Conservation (phyloP, 305 asterid species). For the Plantago coronopus region DNA sequence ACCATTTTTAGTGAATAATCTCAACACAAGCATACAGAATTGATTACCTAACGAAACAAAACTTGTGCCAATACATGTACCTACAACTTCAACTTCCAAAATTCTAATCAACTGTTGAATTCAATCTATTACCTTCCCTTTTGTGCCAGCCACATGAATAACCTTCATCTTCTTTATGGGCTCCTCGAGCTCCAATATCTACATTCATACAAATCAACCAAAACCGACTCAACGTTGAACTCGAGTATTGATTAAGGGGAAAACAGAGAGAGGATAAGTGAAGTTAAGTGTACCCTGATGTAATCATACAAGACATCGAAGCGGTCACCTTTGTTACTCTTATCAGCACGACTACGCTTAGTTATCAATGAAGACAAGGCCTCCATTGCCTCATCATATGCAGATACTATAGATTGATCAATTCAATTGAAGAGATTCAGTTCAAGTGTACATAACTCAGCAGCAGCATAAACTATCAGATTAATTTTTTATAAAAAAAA, state of each 20-base stretch:
- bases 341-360: conserved; percentile 28
- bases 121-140: conserved; percentile 68
- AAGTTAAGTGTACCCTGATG: conserved; percentile 46
- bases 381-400: conserved; percentile 7
- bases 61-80: conserved; percentile 6
- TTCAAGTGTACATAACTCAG: conserved; percentile 41
- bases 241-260: neutral
- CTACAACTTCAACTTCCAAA: conserved; percentile 11
- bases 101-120: conserved; percentile 9
- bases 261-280: conserved; percentile 4
- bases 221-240: conserved; percentile 12
- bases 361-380: conserved; percentile 35
- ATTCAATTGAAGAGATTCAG: conserved; percentile 84
- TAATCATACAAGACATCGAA: conserved; percentile 73
- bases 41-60: neutral
- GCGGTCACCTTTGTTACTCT: conserved; percentile 28
- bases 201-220: conserved; percentile 19
- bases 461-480: conserved; percentile 29
- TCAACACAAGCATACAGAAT: conserved; percentile 9
- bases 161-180: conserved; percentile 76
- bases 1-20: conserved; percentile 20
- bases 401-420: conserved; percentile 30
- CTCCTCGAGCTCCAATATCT: conserved; percentile 88
- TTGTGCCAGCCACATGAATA: conserved; percentile 98
- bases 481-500: conserved; percentile 34